A percentile compares a stretch with the other conserved stretches of the same genome.
Evolutionary conservation across 192 early-diverging fungal species (phyloP).

Genomic region (Backusella morwellensis): DNA sequence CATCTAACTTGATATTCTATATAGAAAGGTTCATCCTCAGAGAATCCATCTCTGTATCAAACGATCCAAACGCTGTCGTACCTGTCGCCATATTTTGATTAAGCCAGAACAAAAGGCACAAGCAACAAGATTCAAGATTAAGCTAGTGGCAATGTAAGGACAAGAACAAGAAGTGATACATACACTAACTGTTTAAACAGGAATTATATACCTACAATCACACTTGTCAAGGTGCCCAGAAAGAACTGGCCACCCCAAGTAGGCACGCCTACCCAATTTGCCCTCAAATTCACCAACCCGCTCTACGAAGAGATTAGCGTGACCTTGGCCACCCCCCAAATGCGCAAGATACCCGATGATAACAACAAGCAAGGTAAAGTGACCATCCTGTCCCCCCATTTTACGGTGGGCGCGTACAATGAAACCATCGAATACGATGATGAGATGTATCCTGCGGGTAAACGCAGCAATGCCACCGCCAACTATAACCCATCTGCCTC

Average conservation of each 20-base stretch:
- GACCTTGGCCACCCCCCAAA: constrained; percentile 45
- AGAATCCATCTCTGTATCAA: constrained; percentile 87
- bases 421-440: constrained; percentile 84
- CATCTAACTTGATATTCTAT: too few relatives aligned
- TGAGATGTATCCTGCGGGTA: constrained; percentile 45
- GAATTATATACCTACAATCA: constrained; percentile 79
- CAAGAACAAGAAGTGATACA: not conserved
- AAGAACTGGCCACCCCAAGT: constrained; percentile 28
- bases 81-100: constrained; percentile 86
- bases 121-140: constrained; percentile 84
- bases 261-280: constrained; percentile 42
- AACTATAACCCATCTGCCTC: constrained; percentile 4
- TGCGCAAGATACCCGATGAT: constrained; percentile 18
- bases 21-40: constrained; percentile 69
- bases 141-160: constrained; percentile 75
- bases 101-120: constrained; percentile 94
- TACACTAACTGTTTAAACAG: constrained; percentile 25
- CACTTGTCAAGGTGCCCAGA: constrained; percentile 49
- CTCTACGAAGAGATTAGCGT: constrained; percentile 70
- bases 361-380: constrained; percentile 9
- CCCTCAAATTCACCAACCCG: constrained; percentile 81
- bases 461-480: constrained; percentile 22
- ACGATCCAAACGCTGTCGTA: constrained; percentile 79
- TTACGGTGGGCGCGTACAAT: constrained; percentile 70
- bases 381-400: constrained; percentile 56